phyloP scores from a whole-genome alignment of 805 yeast genomes.

The Suhomyces canberraensis region DNA sequence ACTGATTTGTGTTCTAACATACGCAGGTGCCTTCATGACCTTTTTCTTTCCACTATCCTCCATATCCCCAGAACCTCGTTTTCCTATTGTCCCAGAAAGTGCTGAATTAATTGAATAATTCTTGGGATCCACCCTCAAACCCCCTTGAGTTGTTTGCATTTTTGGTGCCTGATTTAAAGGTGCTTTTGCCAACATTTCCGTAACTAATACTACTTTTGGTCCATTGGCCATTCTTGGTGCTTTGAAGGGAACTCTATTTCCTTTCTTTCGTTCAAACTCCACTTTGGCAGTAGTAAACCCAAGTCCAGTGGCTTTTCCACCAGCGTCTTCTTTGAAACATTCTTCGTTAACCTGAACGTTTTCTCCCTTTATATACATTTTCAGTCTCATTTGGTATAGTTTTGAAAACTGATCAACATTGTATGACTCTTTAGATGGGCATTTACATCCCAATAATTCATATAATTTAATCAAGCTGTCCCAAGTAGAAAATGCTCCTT shows the following conservation, averaged over 20 bases:
- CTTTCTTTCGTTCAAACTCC: conserved; percentile 5
- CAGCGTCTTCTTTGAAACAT: neutral
- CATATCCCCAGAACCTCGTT: too few relatives aligned
- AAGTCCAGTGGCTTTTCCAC: conserved; percentile 3
- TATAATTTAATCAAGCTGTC: conserved; percentile 18
- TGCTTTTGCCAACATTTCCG: too few relatives aligned
- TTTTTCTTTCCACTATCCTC: too few relatives aligned
- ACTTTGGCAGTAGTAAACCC: conserved; percentile 5
- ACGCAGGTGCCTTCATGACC: conserved; percentile 1
- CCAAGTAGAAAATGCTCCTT: conserved; percentile 16
- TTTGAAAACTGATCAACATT: conserved; percentile 11
- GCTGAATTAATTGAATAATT: too few relatives aligned
- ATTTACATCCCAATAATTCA: conserved; percentile 9
- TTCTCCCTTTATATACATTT: conserved; percentile 10
- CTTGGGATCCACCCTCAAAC: too few relatives aligned
- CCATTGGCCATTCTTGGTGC: conserved; percentile 4
- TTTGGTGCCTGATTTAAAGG: too few relatives aligned
- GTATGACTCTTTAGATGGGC: conserved; percentile 2
- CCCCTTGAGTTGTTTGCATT: too few relatives aligned
- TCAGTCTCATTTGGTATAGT: conserved; percentile 13
- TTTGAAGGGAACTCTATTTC: neutral
- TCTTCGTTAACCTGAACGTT: conserved; percentile 3
- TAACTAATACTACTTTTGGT: too few relatives aligned
- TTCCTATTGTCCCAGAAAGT: too few relatives aligned
- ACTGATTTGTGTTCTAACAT: neutral